Conservation (phyloP, 768 basidiomycete genomes). For the Amanita muscaria region DNA sequence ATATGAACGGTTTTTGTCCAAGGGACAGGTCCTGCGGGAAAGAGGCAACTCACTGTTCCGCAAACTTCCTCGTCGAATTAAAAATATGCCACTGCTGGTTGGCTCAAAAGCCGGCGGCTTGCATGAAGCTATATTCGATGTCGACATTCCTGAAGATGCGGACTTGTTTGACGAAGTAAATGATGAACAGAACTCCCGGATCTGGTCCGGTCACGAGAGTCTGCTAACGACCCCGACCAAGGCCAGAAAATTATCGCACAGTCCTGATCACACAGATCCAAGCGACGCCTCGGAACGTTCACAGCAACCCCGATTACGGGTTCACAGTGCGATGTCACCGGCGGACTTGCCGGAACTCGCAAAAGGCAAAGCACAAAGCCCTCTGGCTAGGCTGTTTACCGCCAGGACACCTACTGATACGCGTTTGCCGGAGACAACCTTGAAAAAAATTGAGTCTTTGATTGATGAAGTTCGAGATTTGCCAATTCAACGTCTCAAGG, state of each 20-base stretch:
- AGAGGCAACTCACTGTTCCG: constrained; percentile 48
- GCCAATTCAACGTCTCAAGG: constrained; percentile 59
- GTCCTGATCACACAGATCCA: constrained; percentile 2
- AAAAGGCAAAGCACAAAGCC: constrained; percentile 5
- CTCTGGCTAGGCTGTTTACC: constrained; percentile 10
- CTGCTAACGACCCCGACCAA: constrained; percentile 15
- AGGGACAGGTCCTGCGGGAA: constrained; percentile 42
- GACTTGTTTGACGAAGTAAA: constrained; percentile 45
- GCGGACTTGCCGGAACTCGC: not conserved
- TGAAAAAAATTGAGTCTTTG: constrained; percentile 50
- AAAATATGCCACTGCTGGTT: constrained; percentile 65
- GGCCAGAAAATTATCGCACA: constrained; percentile 4
- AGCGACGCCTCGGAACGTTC: not conserved
- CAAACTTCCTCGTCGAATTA: constrained; percentile 61
- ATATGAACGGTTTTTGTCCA: constrained; percentile 67
- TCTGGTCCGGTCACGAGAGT: constrained; percentile 29
- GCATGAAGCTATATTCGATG: constrained; percentile 74
- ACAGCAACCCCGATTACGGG: constrained; percentile 2
- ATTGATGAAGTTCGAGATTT: constrained; percentile 55
- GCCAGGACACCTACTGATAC: constrained; percentile 11
- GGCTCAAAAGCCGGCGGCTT: constrained; percentile 59
- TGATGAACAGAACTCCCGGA: constrained; percentile 32
- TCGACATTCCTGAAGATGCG: constrained; percentile 40
- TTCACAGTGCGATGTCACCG: not conserved
- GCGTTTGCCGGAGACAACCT: constrained; percentile 29